A percentile compares a stretch with the other conserved stretches of the same genome.
These are phyloP conservation scores for Rubia peregrina DNA, from an alignment of 305 asterid genomes.

Conservation along the genomic window DNA sequence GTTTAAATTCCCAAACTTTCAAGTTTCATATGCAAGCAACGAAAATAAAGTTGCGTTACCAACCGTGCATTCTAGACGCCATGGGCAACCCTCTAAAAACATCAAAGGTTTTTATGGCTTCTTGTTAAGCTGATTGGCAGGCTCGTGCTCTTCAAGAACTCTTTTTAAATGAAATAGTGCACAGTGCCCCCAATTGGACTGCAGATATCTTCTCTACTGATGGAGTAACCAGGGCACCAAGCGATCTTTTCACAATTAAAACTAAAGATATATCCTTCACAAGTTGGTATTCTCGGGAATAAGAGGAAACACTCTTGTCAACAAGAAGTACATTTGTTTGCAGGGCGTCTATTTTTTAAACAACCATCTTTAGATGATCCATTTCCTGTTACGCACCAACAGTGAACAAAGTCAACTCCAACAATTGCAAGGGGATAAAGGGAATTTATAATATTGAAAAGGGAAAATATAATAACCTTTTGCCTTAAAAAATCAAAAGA, in stretches of 20 bases:
- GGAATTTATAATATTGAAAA: neutral
- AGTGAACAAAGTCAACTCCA: constrained; percentile 12
- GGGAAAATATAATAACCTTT: constrained; percentile 41
- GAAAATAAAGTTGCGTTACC: constrained; percentile 13
- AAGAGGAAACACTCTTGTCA: constrained; percentile 87
- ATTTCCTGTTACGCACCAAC: constrained; percentile 53
- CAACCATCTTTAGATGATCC: constrained; percentile 70
- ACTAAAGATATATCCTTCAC: constrained; percentile 93
- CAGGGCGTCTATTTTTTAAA: constrained; percentile 76
- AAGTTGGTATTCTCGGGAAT: constrained; percentile 72
- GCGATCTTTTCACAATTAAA: constrained; percentile 67
- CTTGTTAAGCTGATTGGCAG: constrained; percentile 55
- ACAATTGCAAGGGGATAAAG: constrained; percentile 16
- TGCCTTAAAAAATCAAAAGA: constrained; percentile 79
- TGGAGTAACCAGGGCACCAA: constrained; percentile 80
- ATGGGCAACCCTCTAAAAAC: constrained; percentile 93
- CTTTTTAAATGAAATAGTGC: constrained; percentile 82
- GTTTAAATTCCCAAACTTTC: neutral
- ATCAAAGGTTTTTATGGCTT: constrained; percentile 84
- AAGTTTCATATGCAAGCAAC: neutral
- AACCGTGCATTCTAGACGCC: constrained; percentile 99
- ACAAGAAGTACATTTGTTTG: constrained; percentile 95
- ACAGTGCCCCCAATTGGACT: constrained; percentile 73
- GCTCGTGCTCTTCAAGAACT: constrained; percentile 66
- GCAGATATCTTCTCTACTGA: constrained; percentile 63